Percentiles rank a stretch among this genome's conserved stretches.
These are phyloP conservation scores for Globisporangium sylvaticum DNA, from an alignment of 352 stramenopile species.

Conservation along the genomic window DNA sequence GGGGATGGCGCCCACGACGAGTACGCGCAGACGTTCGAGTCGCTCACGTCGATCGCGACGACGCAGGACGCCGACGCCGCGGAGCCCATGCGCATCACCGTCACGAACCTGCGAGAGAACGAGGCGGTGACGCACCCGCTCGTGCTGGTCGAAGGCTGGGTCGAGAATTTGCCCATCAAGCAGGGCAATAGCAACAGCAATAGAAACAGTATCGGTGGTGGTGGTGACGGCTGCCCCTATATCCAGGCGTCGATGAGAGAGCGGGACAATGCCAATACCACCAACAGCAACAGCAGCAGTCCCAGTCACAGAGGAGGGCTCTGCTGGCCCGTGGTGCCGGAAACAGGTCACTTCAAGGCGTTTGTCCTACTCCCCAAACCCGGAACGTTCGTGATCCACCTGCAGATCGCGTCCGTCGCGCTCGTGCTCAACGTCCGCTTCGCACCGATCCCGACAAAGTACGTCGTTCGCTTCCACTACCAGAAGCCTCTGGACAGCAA, in stretches of 20 bases:
- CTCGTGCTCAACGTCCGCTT: conserved; percentile 39
- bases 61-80: not conserved
- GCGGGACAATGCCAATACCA: not conserved
- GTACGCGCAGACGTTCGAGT: conserved; percentile 5
- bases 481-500: conserved; percentile 45
- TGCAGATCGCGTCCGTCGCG: conserved; percentile 15
- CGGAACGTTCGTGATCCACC: conserved; percentile 29
- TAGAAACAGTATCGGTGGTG: conserved; percentile 28
- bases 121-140: conserved; percentile 57
- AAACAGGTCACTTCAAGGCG: conserved; percentile 51
- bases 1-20: not conserved
- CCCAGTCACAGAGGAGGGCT: conserved; percentile 1
- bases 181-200: conserved; percentile 21
- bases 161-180: conserved; percentile 18
- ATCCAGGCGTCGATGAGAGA: conserved; percentile 8
- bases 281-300: not conserved
- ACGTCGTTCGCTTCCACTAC: conserved; percentile 65
- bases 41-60: not conserved
- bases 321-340: conserved; percentile 43
- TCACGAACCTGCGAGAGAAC: conserved; percentile 83
- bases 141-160: conserved; percentile 45
- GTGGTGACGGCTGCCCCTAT: conserved; percentile 20
- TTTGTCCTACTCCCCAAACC: conserved; percentile 50
- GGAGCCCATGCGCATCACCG: conserved; percentile 27
- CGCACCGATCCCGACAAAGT: conserved; percentile 19